A percentile compares a stretch with the other conserved stretches of the same genome.
These are phyloP conservation scores for Botrytis porri DNA, from an alignment of 2,329 filamentous ascomycete species.

Conservation along the genomic window DNA sequence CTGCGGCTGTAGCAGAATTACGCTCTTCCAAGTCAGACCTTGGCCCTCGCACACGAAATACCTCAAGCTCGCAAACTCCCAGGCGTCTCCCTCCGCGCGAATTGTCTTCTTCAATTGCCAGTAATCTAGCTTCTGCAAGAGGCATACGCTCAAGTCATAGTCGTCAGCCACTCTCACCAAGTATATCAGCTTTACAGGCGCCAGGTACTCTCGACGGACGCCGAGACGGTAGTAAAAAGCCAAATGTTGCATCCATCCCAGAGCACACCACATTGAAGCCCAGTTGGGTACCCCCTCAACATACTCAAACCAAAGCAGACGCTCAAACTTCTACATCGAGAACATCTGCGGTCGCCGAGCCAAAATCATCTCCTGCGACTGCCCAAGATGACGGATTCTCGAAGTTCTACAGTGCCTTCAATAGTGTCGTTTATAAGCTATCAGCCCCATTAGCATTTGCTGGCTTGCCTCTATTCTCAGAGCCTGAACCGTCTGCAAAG, in stretches of 20 bases:
- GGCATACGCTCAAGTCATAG: conserved; percentile 68
- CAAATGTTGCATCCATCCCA: conserved; percentile 53
- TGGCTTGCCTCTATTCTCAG: conserved; percentile 71
- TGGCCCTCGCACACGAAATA: conserved; percentile 30
- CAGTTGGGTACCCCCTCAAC: conserved; percentile 50
- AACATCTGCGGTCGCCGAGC: conserved; percentile 38
- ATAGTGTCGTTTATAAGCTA: conserved; percentile 80
- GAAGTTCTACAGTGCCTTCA: conserved; percentile 89
- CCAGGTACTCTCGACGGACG: conserved; percentile 66
- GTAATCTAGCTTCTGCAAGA: conserved; percentile 79
- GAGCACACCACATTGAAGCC: conserved; percentile 48
- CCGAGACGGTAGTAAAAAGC: conserved; percentile 46
- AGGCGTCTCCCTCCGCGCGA: conserved; percentile 57
- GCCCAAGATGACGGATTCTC: conserved; percentile 74
- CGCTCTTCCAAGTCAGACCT: conserved; percentile 36
- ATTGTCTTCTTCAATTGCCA: conserved; percentile 78
- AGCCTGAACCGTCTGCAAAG: conserved; percentile 42
- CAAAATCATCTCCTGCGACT: conserved; percentile 32
- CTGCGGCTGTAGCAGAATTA: conserved; percentile 37
- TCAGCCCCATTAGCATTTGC: conserved; percentile 91
- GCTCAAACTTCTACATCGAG: conserved; percentile 27
- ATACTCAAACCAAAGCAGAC: conserved; percentile 33
- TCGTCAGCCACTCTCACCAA: conserved; percentile 66
- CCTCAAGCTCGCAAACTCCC: conserved; percentile 33
- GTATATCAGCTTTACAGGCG: conserved; percentile 69